Conservation (phyloP, 2,329 filamentous ascomycete genomes). For the Epichloe coenophiala region DNA sequence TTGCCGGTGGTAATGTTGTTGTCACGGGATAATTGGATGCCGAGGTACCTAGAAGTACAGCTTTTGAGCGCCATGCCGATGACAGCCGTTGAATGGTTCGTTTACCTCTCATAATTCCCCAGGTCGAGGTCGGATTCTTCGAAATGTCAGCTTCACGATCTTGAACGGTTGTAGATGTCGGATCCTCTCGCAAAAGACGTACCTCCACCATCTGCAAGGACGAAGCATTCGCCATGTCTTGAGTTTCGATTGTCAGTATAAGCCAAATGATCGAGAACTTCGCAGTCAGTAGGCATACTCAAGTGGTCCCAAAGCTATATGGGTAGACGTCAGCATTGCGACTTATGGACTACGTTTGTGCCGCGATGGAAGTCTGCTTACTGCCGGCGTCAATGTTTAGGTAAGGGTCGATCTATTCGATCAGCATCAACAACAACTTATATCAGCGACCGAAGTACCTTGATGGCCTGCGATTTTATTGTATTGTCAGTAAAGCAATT, state of each 20-base stretch:
- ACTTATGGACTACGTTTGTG: not conserved
- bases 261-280: no score
- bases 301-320: conserved; percentile 13
- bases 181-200: not conserved
- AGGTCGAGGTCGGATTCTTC: conserved; percentile 37
- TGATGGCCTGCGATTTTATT: not conserved
- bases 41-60: conserved; percentile 44
- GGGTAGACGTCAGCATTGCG: not conserved
- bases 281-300: conserved; percentile 13
- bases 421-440: not conserved
- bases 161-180: not conserved
- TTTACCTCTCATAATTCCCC: conserved; percentile 39
- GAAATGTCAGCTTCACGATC: not conserved
- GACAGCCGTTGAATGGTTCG: not conserved
- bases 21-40: conserved; percentile 67
- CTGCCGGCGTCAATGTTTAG: conserved; percentile 25
- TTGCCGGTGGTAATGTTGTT: conserved; percentile 98
- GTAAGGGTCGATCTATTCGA: conserved; percentile 32
- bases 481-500: not conserved
- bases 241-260: conserved; percentile 4
- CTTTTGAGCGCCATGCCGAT: not conserved
- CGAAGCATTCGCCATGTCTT: conserved; percentile 80
- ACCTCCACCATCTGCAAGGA: conserved; percentile 67
- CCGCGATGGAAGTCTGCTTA: not conserved
- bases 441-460: not conserved